Evolutionary conservation across 2,329 filamentous ascomycete genomes (phyloP), one percentile per base, ranked within the genome.

Genomic region (Xylaria sp.): DNA sequence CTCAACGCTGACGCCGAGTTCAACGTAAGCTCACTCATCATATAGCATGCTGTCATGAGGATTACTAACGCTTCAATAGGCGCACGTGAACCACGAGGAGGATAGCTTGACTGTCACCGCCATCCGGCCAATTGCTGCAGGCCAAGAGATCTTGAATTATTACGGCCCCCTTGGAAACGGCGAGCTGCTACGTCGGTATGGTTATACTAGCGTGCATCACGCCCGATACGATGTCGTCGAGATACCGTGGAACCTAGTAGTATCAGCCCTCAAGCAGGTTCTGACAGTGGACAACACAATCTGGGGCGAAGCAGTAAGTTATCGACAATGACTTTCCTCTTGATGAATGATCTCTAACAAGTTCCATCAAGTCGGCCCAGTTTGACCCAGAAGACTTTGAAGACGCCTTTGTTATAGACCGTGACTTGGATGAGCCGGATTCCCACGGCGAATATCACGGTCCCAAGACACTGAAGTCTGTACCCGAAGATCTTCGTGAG

Each of bases 1-100:
- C 82, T 97, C 33, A 97, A 96, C 71, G 92, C 93, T 0, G 92
- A 97, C 74, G 92, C 91, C 4, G 88, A 92, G 67, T 95, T 95
- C 76, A 96, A 97, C 69, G 90, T 90, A 70, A 70, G 82, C 75
- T 37, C 38, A n/a, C n/a, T 25, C 9, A 31, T 31, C 28, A 31
- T 9, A 31, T 9, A 6, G 5, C 6, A 23, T 1, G 31, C 8
- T 9, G n/a, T n/a, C 15, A 12, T 7, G 19, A 1, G 15, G n/a
- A 49, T 23, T 5, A 46, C 60, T 67, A 51, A 68, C 19, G 17
- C 21, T n/a, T 45, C 3, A 17, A 19, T 28, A 85, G 83, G 79
- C 82, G 2, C 82, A 86, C 60, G 82, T 85, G 49, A 84, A 84
- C 68, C 84, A 86, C 58, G 80, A 77, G 40, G 81, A 84, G 35